A percentile compares a stretch with the other conserved stretches of the same genome.
These are phyloP conservation scores for Aspergillus ibericus DNA, from an alignment of 2,329 filamentous ascomycete species.

Conservation along the genomic window DNA sequence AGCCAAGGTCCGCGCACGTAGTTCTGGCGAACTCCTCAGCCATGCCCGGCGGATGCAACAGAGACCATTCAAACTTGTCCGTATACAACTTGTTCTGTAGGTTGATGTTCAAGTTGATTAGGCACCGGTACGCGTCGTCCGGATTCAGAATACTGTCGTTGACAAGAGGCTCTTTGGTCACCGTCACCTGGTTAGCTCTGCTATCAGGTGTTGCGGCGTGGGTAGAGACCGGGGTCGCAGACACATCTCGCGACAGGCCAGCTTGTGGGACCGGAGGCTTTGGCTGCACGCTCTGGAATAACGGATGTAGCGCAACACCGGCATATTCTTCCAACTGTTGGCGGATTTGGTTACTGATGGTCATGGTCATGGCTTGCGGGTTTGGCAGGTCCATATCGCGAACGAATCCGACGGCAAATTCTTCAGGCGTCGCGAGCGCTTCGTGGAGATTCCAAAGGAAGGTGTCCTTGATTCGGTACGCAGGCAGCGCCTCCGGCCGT, in stretches of 20 bases:
- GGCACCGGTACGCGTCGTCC: constrained; percentile 91
- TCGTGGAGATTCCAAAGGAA: constrained; percentile 98
- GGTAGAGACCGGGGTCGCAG: constrained; percentile 54
- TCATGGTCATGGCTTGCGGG: constrained; percentile 65
- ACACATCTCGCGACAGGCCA: constrained; percentile 52
- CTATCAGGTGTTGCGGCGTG: constrained; percentile 61
- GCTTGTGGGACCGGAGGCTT: constrained; percentile 27
- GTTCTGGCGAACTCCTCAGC: constrained; percentile 89
- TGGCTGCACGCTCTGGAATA: constrained; percentile 65
- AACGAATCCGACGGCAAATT: constrained; percentile 87
- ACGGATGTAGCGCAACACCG: constrained; percentile 85
- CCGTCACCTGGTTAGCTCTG: constrained; percentile 28
- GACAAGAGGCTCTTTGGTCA: constrained; percentile 43
- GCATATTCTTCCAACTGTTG: constrained; percentile 96
- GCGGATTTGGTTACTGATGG: constrained; percentile 91
- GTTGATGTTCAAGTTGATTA: constrained; percentile 88
- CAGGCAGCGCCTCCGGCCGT: constrained; percentile 73
- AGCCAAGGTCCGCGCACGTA: constrained; percentile 87
- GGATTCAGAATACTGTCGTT: constrained; percentile 78
- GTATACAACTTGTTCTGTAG: constrained; percentile 88
- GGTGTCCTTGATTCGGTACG: constrained; percentile 88
- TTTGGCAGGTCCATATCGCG: constrained; percentile 91
- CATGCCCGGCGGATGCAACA: constrained; percentile 86
- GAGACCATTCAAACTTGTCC: constrained; percentile 97
- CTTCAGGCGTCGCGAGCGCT: constrained; percentile 87